These are phyloP conservation scores for Aspergillus sp. DNA, from an alignment of 2,329 filamentous ascomycete genomes.

Conservation along the genomic window DNA sequence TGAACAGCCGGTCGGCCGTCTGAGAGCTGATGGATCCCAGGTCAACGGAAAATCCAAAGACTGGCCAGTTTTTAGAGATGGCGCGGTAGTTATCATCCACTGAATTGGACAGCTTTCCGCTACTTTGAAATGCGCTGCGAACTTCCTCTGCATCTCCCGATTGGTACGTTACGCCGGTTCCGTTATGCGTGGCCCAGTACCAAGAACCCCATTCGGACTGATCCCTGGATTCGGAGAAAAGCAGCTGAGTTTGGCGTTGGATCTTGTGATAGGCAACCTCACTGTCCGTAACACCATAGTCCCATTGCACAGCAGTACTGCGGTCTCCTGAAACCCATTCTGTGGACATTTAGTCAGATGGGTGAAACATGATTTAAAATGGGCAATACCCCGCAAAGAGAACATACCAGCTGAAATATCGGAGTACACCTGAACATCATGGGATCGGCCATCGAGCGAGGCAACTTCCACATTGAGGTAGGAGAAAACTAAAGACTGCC, in stretches of 20 bases:
- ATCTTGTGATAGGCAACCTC: slow-evolving; percentile 57
- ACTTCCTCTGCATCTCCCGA: slow-evolving; percentile 43
- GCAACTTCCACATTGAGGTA: slow-evolving; percentile 60
- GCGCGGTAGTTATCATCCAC: slow-evolving; percentile 46
- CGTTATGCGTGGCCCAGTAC: slow-evolving; percentile 46
- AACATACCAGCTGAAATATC: slow-evolving; percentile 62
- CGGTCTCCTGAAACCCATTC: slow-evolving; percentile 66
- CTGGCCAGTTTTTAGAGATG: slow-evolving; percentile 45
- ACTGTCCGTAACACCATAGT: slow-evolving; percentile 45
- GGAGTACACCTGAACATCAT: slow-evolving; percentile 64
- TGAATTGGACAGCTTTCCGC: slow-evolving; percentile 39
- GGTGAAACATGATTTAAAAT: background rate
- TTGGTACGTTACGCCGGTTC: slow-evolving; percentile 38
- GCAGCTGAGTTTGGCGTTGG: slow-evolving; percentile 41
- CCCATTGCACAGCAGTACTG: slow-evolving; percentile 54
- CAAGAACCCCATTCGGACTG: slow-evolving; percentile 49
- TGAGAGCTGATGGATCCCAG: slow-evolving; percentile 39
- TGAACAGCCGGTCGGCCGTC: slow-evolving; percentile 39
- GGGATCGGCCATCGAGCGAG: slow-evolving; percentile 55
- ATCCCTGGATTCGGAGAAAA: slow-evolving; percentile 43
- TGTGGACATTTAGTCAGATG: slow-evolving; percentile 26
- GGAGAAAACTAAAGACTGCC: slow-evolving; percentile 64
- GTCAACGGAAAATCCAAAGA: slow-evolving; percentile 48
- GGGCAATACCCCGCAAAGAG: background rate
- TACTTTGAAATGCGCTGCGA: slow-evolving; percentile 39